Evolutionary conservation across 1,139 yeast species (phyloP).

Genomic region (Yamadazyma kanchanaburiensis): DNA sequence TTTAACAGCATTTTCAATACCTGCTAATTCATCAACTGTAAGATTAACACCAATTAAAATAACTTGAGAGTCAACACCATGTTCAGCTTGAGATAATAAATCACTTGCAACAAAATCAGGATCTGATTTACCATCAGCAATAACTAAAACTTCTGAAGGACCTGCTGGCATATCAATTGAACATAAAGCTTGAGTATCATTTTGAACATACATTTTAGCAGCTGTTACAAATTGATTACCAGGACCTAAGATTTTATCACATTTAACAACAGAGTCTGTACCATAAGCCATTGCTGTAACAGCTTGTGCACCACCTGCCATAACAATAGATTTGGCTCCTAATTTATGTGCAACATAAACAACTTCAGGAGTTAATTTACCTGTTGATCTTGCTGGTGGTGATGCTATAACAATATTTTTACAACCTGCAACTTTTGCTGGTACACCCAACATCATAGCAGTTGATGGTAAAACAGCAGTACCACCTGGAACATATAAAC

Average conservation of each 20-base stretch:
- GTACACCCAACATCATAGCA: slow-evolving; percentile 96
- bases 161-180: slow-evolving; percentile 99
- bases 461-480: slow-evolving; percentile 98
- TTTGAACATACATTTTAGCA: slow-evolving; percentile 95
- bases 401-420: slow-evolving; percentile 90
- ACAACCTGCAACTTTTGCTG: slow-evolving; percentile 99
- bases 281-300: slow-evolving; percentile 99
- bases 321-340: slow-evolving; percentile 83
- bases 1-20: slow-evolving; percentile 77
- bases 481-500: slow-evolving; percentile 97
- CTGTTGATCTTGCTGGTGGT: slow-evolving; percentile 93
- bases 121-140: slow-evolving; percentile 84
- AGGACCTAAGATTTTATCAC: slow-evolving; percentile 96
- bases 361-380: slow-evolving; percentile 93
- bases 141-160: slow-evolving; percentile 93
- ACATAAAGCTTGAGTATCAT: slow-evolving; percentile 91
- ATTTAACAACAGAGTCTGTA: slow-evolving; percentile 85
- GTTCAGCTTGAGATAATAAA: slow-evolving; percentile 95
- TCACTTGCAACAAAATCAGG: slow-evolving; percentile 96
- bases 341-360: slow-evolving; percentile 95
- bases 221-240: slow-evolving; percentile 99
- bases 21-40: slow-evolving; percentile 53
- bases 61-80: slow-evolving; percentile 97
- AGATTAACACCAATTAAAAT: slow-evolving; percentile 81
- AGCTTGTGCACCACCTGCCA: slow-evolving; percentile 99